These are phyloP conservation scores for Isabelozyma gotoi DNA, from an alignment of 805 yeast genomes.

Conservation along the genomic window DNA sequence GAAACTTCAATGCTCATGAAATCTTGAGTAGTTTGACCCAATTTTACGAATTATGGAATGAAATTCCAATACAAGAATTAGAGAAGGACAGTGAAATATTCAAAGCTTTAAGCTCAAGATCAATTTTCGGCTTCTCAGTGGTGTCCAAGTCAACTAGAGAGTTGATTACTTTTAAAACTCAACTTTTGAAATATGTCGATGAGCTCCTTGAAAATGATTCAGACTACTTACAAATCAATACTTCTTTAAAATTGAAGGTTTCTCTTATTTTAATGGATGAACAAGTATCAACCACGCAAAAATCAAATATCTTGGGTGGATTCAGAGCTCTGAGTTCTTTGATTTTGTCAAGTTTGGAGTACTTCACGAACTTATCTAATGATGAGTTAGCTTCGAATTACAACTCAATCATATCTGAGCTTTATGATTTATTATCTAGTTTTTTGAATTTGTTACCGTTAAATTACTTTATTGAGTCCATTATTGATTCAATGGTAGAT, in stretches of 20 bases:
- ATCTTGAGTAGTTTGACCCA: slow-evolving; percentile 58
- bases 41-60: slow-evolving; percentile 52
- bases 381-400: neutral
- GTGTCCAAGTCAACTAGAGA: slow-evolving; percentile 51
- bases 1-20: slow-evolving; percentile 64
- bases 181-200: slow-evolving; percentile 57
- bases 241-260: slow-evolving; percentile 50
- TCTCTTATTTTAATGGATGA: slow-evolving; percentile 49
- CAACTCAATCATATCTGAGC: slow-evolving; percentile 31
- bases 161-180: slow-evolving; percentile 46
- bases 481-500: slow-evolving; percentile 38
- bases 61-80: slow-evolving; percentile 42
- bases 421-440: slow-evolving; percentile 59
- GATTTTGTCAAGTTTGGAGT: slow-evolving; percentile 38
- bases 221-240: slow-evolving; percentile 15
- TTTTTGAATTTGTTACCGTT: slow-evolving; percentile 74
- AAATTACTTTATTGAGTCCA: slow-evolving; percentile 64
- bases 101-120: slow-evolving; percentile 45
- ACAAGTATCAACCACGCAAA: slow-evolving; percentile 27
- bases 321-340: slow-evolving; percentile 35
- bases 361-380: slow-evolving; percentile 13
- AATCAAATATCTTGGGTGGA: slow-evolving; percentile 27
- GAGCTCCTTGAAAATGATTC: slow-evolving; percentile 39
- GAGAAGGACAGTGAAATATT: slow-evolving; percentile 38
- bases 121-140: slow-evolving; percentile 63